Evolutionary conservation across 1,284 basidiomycete genomes (phyloP).

Genomic region (Moniliophthora roreri): DNA sequence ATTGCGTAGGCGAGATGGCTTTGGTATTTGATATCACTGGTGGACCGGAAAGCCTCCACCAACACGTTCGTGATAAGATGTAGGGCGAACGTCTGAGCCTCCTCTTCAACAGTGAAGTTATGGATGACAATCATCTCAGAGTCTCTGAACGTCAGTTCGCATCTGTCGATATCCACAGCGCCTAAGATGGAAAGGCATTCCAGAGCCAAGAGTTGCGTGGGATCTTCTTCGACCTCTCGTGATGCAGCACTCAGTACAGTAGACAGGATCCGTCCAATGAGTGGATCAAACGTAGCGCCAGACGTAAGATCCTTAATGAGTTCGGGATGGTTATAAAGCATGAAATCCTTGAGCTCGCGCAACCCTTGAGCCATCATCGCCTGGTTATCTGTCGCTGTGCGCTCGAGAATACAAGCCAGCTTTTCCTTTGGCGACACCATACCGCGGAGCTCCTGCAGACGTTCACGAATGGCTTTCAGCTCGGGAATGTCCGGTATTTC

Average conservation of each 20-base stretch:
- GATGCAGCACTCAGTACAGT: constrained; percentile 73
- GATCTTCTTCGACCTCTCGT: constrained; percentile 74
- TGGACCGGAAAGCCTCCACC: constrained; percentile 90
- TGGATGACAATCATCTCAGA: constrained; percentile 72
- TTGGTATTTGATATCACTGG: constrained; percentile 93
- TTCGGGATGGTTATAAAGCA: constrained; percentile 51
- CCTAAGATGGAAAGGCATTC: constrained; percentile 95
- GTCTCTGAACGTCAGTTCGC: constrained; percentile 68
- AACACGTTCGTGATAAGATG: constrained; percentile 88
- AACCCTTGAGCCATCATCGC: constrained; percentile 80
- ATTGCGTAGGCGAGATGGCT: constrained; percentile 89
- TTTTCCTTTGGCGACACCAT: constrained; percentile 53
- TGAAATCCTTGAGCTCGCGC: constrained; percentile 71
- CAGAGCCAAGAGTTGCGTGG: constrained; percentile 71
- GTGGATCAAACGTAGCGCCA: constrained; percentile 85
- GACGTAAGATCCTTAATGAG: constrained; percentile 64
- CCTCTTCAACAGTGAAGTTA: constrained; percentile 84
- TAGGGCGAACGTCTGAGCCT: constrained; percentile 80
- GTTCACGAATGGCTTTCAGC: constrained; percentile 49
- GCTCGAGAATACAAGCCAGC: constrained; percentile 73
- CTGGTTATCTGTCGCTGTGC: constrained; percentile 80
- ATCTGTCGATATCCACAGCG: constrained; percentile 94
- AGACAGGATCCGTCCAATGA: constrained; percentile 71
- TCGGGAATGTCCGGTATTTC: constrained; percentile 74
- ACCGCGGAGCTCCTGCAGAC: constrained; percentile 50